Evolutionary conservation across 495 filamentous ascomycete species (phyloP), one percentile per base, ranked within the genome.

Genomic region (Extremus antarcticus): DNA sequence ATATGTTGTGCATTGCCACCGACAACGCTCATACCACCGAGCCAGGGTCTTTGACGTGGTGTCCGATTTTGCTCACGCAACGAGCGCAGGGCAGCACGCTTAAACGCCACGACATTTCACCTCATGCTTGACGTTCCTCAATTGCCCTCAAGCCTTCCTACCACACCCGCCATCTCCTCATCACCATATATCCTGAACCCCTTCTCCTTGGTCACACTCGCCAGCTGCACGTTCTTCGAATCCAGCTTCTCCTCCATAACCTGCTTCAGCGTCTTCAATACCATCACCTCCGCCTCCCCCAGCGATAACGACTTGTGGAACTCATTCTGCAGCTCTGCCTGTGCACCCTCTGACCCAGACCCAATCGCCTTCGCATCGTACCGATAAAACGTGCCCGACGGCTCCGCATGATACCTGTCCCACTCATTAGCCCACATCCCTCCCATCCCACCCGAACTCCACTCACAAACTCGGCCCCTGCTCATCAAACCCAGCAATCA

Each of bases 161-260:
- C 92, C 60, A 94, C 88, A 54, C 79, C 68, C 50, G 84, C 85
- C 92, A 98, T 98, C 72, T 97, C 91, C 66, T 87, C 88, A 63
- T 98, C 92, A 53, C 81, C 85, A 75, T 98, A 96, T 77, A 98
- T 96, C 69, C 85, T 84, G 78, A 98, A 97, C 17, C 94, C 92
- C 68, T 87, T 90, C 55, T 94, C 90, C 77, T 91, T 95, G 56
- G 92, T 98, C 52, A 97, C 94, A 66, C 90, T 96, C 43, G 92
- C 92, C 61, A 98, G 71, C 78, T 97, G 92, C 61, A 98, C 94
- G 66, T 97, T 98, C 79, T 97, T 97, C 41, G 86, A 77, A 68
- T 98, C 92, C 51, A 98, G 80, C 76, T 97, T 98, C 82, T 98
- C 92, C 74, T 98, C 92, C 92, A 98, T 98, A 51, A 98, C 92